These are phyloP conservation scores for Aspergillus fumigatiaffinis DNA, from an alignment of 2,329 filamentous ascomycete species.

Conservation along the genomic window DNA sequence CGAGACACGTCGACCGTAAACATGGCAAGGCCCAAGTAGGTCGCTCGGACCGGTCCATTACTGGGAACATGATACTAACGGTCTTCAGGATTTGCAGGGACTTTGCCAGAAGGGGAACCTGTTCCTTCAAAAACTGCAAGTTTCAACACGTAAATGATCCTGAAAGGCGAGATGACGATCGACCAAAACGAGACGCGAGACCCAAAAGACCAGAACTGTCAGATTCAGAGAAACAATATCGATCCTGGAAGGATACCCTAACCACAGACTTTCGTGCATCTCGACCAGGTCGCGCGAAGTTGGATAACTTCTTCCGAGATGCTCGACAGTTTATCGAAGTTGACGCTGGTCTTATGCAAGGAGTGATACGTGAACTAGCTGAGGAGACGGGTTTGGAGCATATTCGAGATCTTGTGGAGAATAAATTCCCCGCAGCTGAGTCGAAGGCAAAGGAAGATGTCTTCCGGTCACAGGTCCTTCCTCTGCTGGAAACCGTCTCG, in stretches of 20 bases:
- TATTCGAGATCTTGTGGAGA: conserved; percentile 25
- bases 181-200: neutral
- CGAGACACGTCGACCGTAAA: neutral
- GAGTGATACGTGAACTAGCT: conserved; percentile 27
- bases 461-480: conserved; percentile 30
- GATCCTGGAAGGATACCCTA: conserved; percentile 5
- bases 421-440: conserved; percentile 14
- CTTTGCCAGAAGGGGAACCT: conserved; percentile 6
- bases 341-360: conserved; percentile 20
- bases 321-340: conserved; percentile 22
- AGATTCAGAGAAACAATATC: conserved; percentile 1
- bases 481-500: conserved; percentile 41
- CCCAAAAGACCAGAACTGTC: neutral
- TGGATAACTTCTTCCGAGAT: conserved; percentile 20
- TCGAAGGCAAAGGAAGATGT: conserved; percentile 11
- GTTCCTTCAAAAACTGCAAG: conserved; percentile 8
- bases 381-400: conserved; percentile 26
- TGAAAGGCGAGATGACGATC: neutral
- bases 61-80: neutral
- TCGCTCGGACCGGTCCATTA: neutral
- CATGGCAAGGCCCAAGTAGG: neutral
- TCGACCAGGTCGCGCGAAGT: neutral
- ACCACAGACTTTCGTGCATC: neutral
- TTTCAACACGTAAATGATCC: conserved; percentile 6
- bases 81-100: conserved; percentile 5